These are phyloP conservation scores for Wickerhamomyces xylosicus DNA, from an alignment of 805 yeast species.

Conservation along the genomic window DNA sequence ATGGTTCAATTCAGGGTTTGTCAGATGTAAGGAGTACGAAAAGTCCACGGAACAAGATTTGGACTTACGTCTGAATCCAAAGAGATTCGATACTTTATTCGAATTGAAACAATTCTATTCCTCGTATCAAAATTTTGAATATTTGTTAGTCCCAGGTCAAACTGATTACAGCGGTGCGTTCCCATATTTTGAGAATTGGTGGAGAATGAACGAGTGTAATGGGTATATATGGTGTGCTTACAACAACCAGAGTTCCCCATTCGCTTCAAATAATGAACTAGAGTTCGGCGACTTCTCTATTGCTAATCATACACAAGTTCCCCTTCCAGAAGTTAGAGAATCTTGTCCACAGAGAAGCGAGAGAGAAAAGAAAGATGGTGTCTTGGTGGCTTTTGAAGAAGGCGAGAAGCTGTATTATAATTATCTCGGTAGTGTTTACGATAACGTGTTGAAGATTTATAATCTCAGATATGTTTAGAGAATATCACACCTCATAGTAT, in stretches of 20 bases:
- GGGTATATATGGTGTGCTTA: slow-evolving; percentile 50
- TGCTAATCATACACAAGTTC: no score
- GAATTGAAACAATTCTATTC: slow-evolving; percentile 25
- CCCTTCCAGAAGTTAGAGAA: no score
- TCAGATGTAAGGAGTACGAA: slow-evolving; percentile 29
- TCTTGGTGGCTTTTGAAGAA: slow-evolving; percentile 12
- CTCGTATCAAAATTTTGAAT: slow-evolving; percentile 28
- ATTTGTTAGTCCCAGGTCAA: slow-evolving; percentile 43
- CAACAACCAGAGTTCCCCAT: slow-evolving; percentile 35
- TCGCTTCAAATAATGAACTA: no score
- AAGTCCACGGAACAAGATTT: slow-evolving; percentile 22
- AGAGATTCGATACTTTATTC: slow-evolving; percentile 6
- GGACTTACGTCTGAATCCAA: slow-evolving; percentile 12
- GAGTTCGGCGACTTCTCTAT: no score
- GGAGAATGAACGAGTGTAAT: slow-evolving; percentile 34
- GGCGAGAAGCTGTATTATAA: slow-evolving; percentile 15
- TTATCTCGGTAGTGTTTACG: slow-evolving; percentile 22
- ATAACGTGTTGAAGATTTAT: slow-evolving; percentile 5
- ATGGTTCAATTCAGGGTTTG: slow-evolving; percentile 55
- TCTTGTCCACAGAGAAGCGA: no score
- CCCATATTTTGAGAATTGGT: slow-evolving; percentile 29
- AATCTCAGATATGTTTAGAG: no score
- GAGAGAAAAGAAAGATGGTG: slow-evolving; percentile 11
- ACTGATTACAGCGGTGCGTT: no score
- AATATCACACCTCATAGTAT: no score